A percentile compares a stretch with the other conserved stretches of the same genome.
phyloP scores from a whole-genome alignment of 164 flowering plant genomes.

The Saururus chinensis region DNA sequence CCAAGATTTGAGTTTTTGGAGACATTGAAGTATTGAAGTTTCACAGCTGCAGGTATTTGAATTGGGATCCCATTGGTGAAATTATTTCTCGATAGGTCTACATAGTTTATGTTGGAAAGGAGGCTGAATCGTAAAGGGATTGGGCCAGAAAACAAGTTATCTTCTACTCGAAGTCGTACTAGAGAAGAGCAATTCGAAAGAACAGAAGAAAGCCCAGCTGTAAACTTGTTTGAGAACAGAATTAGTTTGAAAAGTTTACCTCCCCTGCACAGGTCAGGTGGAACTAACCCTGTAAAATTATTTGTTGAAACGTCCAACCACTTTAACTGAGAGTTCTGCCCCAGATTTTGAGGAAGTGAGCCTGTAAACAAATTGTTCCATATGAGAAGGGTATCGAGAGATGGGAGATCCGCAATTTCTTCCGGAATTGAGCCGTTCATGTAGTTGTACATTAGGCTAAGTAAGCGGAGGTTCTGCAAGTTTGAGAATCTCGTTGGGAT shows the following conservation, averaged over 20 bases:
- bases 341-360: slow-evolving; percentile 57
- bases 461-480: slow-evolving; percentile 57
- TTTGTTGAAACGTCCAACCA: slow-evolving; percentile 88
- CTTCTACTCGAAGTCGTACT: slow-evolving; percentile 66
- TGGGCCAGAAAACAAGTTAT: slow-evolving; percentile 71
- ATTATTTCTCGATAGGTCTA: slow-evolving; percentile 68
- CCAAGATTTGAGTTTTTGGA: slow-evolving; percentile 55
- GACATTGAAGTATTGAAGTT: slow-evolving; percentile 67
- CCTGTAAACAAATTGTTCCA: slow-evolving; percentile 90
- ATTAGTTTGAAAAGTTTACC: slow-evolving; percentile 57
- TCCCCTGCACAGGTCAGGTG: slow-evolving; percentile 54
- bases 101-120: slow-evolving; percentile 46
- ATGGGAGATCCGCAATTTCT: slow-evolving; percentile 61
- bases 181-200: slow-evolving; percentile 80
- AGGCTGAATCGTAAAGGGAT: slow-evolving; percentile 46
- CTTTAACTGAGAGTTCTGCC: slow-evolving; percentile 56
- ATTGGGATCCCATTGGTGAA: slow-evolving; percentile 63
- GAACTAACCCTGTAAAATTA: slow-evolving; percentile 52
- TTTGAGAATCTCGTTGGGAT: slow-evolving; percentile 68
- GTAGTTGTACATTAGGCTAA: slow-evolving; percentile 74
- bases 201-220: slow-evolving; percentile 53
- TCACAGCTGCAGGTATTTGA: slow-evolving; percentile 41
- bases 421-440: slow-evolving; percentile 70
- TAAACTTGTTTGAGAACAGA: slow-evolving; percentile 63
- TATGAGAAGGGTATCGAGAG: slow-evolving; percentile 62